phyloP scores from a whole-genome alignment of 257 asterid genomes.

The Ilex asprella region DNA sequence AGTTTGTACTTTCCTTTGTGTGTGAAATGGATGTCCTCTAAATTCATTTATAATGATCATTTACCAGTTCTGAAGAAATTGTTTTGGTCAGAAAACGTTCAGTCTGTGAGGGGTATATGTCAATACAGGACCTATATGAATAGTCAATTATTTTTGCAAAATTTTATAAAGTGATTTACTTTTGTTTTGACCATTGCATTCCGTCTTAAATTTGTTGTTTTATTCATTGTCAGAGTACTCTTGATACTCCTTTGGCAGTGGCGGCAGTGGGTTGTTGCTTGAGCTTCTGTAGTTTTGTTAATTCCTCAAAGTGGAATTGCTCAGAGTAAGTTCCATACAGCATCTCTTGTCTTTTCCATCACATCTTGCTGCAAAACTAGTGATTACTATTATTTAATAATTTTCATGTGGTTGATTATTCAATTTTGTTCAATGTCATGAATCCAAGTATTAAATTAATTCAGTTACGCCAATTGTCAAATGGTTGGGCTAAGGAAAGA shows the following conservation, averaged over 20 bases:
- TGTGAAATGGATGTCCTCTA: too few relatives aligned
- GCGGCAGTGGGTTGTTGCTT: constrained; percentile 39
- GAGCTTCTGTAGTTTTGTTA: constrained; percentile 29
- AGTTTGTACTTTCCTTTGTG: too few relatives aligned
- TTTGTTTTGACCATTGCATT: constrained; percentile 5
- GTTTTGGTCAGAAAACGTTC: background rate
- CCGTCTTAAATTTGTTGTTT: constrained; percentile 13
- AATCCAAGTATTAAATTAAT: too few relatives aligned
- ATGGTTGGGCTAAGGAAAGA: too few relatives aligned
- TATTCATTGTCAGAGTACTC: constrained; percentile 57
- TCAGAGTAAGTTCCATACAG: constrained; percentile 28
- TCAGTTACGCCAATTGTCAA: too few relatives aligned
- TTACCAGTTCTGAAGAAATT: background rate
- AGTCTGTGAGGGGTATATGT: background rate
- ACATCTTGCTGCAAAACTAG: constrained; percentile 9
- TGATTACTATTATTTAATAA: background rate
- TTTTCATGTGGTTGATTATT: background rate
- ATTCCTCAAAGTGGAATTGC: constrained; percentile 28
- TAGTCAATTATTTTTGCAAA: background rate
- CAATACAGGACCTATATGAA: background rate
- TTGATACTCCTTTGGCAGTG: constrained; percentile 60
- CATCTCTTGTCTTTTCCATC: constrained; percentile 6
- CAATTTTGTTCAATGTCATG: too few relatives aligned
- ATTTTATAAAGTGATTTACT: background rate
- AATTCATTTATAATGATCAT: background rate